phyloP scores from a whole-genome alignment of 331 rosid species.

The Quercus phellos region DNA sequence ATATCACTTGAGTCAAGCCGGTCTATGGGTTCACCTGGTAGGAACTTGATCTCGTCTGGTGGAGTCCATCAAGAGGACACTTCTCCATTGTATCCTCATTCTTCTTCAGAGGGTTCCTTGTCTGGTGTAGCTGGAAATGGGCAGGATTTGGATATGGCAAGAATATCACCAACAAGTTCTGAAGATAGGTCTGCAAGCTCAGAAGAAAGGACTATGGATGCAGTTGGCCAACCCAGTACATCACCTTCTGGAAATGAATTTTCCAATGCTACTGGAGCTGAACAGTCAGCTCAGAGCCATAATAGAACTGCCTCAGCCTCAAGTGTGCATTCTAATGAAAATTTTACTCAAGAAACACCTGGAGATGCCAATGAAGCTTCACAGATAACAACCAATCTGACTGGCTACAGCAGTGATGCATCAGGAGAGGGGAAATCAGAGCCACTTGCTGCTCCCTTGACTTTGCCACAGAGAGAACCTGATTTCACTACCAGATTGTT shows the following conservation, averaged over 20 bases:
- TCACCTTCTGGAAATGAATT: slow-evolving; percentile 65
- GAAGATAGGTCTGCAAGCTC: slow-evolving; percentile 65
- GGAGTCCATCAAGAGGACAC: slow-evolving; percentile 47
- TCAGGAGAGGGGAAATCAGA: slow-evolving; percentile 61
- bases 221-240: slow-evolving; percentile 47
- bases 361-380: slow-evolving; percentile 51
- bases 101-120: slow-evolving; percentile 74
- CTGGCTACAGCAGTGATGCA: slow-evolving; percentile 69
- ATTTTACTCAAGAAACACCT: slow-evolving; percentile 45
- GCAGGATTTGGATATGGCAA: slow-evolving; percentile 46
- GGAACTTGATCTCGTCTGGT: slow-evolving; percentile 40
- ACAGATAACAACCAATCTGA: slow-evolving; percentile 43
- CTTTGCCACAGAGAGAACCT: slow-evolving; percentile 46
- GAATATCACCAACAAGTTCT: slow-evolving; percentile 43
- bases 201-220: slow-evolving; percentile 59
- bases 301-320: slow-evolving; percentile 64
- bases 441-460: slow-evolving; percentile 39
- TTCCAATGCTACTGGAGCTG: slow-evolving; percentile 40
- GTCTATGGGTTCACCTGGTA: slow-evolving; percentile 57
- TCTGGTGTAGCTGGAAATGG: slow-evolving; percentile 51
- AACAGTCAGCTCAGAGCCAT: slow-evolving; percentile 56
- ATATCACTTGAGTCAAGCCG: slow-evolving; percentile 61
- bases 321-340: slow-evolving; percentile 45
- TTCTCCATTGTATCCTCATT: slow-evolving; percentile 75
- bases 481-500: slow-evolving; percentile 41